A percentile compares a stretch with the other conserved stretches of the same genome.
phyloP scores from a whole-genome alignment of 331 rosid genomes.

The Quercus tomentella region DNA sequence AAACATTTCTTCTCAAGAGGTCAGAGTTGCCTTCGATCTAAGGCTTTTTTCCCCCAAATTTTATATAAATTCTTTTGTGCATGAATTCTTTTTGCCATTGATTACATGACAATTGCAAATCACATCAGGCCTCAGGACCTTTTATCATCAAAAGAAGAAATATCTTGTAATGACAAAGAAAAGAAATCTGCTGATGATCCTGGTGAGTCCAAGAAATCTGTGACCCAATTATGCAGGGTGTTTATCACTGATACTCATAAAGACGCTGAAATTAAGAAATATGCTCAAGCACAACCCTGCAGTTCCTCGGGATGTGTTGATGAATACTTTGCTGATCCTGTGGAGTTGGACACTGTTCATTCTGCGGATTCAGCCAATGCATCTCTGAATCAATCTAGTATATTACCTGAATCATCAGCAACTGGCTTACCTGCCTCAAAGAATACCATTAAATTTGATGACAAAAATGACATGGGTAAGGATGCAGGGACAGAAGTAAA shows the following conservation, averaged over 20 bases:
- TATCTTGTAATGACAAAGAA: constrained; percentile 22
- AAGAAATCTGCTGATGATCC: constrained; percentile 21
- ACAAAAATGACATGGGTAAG: constrained; percentile 10
- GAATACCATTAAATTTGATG: constrained; percentile 14
- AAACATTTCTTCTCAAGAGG: constrained; percentile 39
- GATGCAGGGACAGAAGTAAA: constrained; percentile 2
- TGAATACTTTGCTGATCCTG: constrained; percentile 54
- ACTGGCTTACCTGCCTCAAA: constrained; percentile 18
- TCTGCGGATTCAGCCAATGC: constrained; percentile 23
- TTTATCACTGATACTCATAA: constrained; percentile 1
- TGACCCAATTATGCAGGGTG: constrained; percentile 5
- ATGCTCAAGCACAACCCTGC: not conserved
- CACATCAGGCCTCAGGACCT: constrained; percentile 29
- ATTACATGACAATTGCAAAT: not conserved
- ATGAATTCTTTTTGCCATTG: not conserved
- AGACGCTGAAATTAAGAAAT: not conserved
- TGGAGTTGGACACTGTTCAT: constrained; percentile 30
- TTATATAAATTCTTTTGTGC: not conserved
- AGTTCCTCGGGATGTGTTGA: constrained; percentile 32
- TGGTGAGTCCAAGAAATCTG: constrained; percentile 10
- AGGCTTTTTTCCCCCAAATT: not conserved
- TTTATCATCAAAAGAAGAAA: constrained; percentile 20
- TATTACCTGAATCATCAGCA: constrained; percentile 13
- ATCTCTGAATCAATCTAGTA: constrained; percentile 24
- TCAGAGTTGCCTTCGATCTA: constrained; percentile 2